phyloP scores from a whole-genome alignment of 768 basidiomycete species.

The Hygrocybe coccinea region DNA sequence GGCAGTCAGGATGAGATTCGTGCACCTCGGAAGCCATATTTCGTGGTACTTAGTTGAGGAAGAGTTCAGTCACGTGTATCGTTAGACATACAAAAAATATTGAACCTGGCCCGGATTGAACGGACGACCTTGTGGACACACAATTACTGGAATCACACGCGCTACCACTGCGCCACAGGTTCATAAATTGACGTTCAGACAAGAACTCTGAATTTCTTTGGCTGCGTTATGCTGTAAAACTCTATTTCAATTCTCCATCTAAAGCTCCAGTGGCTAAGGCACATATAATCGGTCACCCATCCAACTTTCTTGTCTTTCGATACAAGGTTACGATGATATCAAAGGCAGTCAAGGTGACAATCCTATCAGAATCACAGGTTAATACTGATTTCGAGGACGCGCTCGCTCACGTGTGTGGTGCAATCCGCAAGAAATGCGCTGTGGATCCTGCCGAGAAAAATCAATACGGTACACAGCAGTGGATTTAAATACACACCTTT shows the following conservation, averaged over 20 bases:
- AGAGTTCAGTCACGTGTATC: background rate
- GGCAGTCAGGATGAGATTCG: conserved; percentile 68
- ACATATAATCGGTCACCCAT: background rate
- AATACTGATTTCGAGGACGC: background rate
- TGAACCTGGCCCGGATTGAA: conserved; percentile 16
- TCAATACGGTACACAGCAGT: background rate
- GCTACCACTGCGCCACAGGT: conserved; percentile 15
- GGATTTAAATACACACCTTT: conserved; percentile 57
- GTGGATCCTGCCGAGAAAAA: conserved; percentile 59
- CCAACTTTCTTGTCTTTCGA: conserved; percentile 38
- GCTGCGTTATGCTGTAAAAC: too few species aligned
- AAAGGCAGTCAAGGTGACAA: conserved; percentile 56
- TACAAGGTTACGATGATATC: conserved; percentile 71
- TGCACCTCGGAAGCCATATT: conserved; percentile 32
- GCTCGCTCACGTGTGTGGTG: conserved; percentile 77
- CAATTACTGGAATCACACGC: conserved; percentile 10
- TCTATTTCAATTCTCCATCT: background rate
- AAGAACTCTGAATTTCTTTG: too few species aligned
- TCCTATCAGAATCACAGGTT: background rate
- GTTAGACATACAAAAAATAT: background rate
- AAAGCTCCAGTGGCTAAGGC: background rate
- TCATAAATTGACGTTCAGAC: background rate
- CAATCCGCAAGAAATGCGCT: conserved; percentile 89
- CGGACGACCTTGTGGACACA: conserved; percentile 14
- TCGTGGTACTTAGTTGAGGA: background rate